Conservation (phyloP, 306 rosid species). For the Malus sieversii region DNA sequence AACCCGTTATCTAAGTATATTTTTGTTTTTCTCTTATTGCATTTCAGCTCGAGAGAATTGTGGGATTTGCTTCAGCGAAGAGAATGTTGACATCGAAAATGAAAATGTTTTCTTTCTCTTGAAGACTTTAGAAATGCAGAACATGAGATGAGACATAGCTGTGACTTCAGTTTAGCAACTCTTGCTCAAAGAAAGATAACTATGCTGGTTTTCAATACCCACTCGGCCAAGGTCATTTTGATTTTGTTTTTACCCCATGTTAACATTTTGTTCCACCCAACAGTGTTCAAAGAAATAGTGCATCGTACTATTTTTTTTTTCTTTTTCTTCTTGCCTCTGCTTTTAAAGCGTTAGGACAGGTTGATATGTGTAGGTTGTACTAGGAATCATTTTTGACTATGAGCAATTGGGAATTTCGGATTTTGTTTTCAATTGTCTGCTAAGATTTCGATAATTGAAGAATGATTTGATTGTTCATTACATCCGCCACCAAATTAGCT, state of each 20-base stretch:
- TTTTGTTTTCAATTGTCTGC: too few relatives aligned
- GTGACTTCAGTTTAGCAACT: not conserved
- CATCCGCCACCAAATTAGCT: too few relatives aligned
- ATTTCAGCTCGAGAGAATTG: conserved; percentile 47
- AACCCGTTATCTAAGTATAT: not conserved
- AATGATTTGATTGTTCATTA: not conserved
- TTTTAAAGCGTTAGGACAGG: too few relatives aligned
- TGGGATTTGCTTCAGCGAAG: conserved; percentile 42
- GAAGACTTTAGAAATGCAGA: not conserved
- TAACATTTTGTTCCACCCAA: too few relatives aligned
- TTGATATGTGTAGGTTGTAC: too few relatives aligned
- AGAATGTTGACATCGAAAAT: conserved; percentile 43
- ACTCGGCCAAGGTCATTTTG: too few relatives aligned
- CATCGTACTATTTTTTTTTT: too few relatives aligned
- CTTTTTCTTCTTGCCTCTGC: too few relatives aligned
- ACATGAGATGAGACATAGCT: not conserved
- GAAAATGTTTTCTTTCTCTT: conserved; percentile 33
- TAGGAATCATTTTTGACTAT: too few relatives aligned
- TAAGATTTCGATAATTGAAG: not conserved
- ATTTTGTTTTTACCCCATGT: too few relatives aligned
- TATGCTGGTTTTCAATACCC: not conserved
- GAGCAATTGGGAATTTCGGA: too few relatives aligned
- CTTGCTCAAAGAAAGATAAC: not conserved
- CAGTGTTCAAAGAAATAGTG: not conserved
- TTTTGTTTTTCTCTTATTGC: not conserved